phyloP scores from a whole-genome alignment of 352 stramenopile genomes.

The Thalassiosira hispida region DNA sequence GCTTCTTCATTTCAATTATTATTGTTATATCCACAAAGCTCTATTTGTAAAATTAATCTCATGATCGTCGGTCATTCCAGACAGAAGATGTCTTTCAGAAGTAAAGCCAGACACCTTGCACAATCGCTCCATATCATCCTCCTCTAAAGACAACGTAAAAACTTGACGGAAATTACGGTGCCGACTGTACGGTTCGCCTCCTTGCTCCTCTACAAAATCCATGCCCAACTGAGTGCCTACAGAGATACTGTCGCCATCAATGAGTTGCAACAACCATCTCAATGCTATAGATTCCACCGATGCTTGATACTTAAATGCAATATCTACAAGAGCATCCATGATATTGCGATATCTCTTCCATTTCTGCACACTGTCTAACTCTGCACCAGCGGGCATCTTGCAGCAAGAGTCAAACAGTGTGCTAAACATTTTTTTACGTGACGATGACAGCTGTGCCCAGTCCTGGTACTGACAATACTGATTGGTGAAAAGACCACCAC shows the following conservation, averaged over 20 bases:
- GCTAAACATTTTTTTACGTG: conserved; percentile 21
- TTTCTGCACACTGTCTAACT: conserved; percentile 9
- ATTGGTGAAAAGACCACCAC: conserved; percentile 64
- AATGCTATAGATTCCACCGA: conserved; percentile 63
- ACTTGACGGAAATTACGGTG: conserved; percentile 58
- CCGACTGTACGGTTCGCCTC: conserved; percentile 36
- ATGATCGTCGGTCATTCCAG: conserved; percentile 15
- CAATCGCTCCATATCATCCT: conserved; percentile 69
- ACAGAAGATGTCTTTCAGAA: background rate
- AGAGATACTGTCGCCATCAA: conserved; percentile 36
- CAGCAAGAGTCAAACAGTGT: conserved; percentile 25
- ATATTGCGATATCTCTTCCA: conserved; percentile 35
- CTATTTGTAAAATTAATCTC: conserved; percentile 62
- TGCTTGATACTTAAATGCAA: conserved; percentile 69
- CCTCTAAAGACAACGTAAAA: conserved; percentile 76
- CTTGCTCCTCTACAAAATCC: conserved; percentile 48
- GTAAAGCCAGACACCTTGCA: conserved; percentile 31
- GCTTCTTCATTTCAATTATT: background rate
- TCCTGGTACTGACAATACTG: conserved; percentile 20
- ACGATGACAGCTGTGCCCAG: conserved; percentile 7
- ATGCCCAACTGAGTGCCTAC: conserved; percentile 44
- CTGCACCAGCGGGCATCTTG: background rate
- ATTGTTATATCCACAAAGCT: conserved; percentile 53
- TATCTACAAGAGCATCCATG: conserved; percentile 46
- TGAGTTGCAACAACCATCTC: conserved; percentile 68